Evolutionary conservation across 2,329 filamentous ascomycete species (phyloP).

Genomic region (Beauveria varroae): DNA sequence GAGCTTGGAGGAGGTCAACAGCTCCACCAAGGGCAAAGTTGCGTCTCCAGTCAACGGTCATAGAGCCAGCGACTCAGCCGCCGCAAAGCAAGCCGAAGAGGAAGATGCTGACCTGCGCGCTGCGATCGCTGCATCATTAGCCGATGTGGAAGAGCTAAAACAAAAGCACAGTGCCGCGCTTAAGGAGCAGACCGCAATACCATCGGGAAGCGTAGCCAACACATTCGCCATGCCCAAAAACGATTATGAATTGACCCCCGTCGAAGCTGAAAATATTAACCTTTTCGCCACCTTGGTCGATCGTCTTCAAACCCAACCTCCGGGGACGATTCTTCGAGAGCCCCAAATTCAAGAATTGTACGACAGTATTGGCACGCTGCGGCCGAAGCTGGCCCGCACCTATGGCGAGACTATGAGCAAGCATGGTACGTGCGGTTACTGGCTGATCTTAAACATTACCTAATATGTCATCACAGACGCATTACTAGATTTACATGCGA

Average conservation of each 20-base stretch:
- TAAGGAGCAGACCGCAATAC: conserved; percentile 63
- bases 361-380: conserved; percentile 87
- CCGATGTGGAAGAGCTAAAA: conserved; percentile 98
- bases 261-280: conserved; percentile 97
- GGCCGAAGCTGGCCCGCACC: conserved; percentile 88
- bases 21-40: conserved; percentile 64
- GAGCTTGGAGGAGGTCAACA: conserved; percentile 90
- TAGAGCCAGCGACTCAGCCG: conserved; percentile 29
- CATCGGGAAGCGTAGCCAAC: conserved; percentile 30
- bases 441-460: neutral
- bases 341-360: conserved; percentile 98
- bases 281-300: conserved; percentile 92
- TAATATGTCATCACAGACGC: conserved; percentile 53
- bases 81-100: conserved; percentile 56
- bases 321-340: conserved; percentile 90
- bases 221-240: conserved; percentile 65
- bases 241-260: conserved; percentile 86
- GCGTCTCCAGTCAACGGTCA: conserved; percentile 42
- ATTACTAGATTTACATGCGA: conserved; percentile 86
- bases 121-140: conserved; percentile 87
- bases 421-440: conserved; percentile 57
- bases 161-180: conserved; percentile 77
- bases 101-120: conserved; percentile 91
- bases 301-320: conserved; percentile 86
- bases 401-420: conserved; percentile 99